Evolutionary conservation across 306 rosid genomes (phyloP).

Genomic region (Arachis hypogaea): DNA sequence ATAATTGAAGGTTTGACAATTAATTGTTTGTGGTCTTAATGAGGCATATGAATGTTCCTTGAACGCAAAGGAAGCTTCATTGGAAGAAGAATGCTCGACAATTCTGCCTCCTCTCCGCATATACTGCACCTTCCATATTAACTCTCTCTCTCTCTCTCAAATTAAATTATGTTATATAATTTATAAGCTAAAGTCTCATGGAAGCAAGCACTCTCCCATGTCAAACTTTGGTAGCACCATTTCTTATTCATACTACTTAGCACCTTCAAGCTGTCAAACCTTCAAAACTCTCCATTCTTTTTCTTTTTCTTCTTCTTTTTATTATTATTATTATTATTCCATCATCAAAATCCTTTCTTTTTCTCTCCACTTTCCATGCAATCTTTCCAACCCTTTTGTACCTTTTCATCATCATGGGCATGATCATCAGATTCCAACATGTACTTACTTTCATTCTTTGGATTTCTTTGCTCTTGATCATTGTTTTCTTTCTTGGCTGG

Average conservation of each 20-base stretch:
- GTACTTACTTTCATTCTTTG: slow-evolving; percentile 52
- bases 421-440: slow-evolving; percentile 42
- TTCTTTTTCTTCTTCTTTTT: slow-evolving; percentile 9
- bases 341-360: slow-evolving; percentile 34
- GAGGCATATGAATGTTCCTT: slow-evolving; percentile 58
- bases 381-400: slow-evolving; percentile 43
- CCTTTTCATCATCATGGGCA: slow-evolving; percentile 44
- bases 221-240: slow-evolving; percentile 55
- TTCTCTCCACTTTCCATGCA: slow-evolving; percentile 51
- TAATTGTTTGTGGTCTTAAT: slow-evolving; percentile 36
- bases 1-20: slow-evolving; percentile 71
- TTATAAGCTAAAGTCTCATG: slow-evolving; percentile 47
- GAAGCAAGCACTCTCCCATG: slow-evolving; percentile 72
- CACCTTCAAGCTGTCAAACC: slow-evolving; percentile 60
- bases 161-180: slow-evolving; percentile 20
- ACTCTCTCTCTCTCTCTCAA: slow-evolving; percentile 26
- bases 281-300: slow-evolving; percentile 38
- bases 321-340: neutral
- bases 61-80: slow-evolving; percentile 89
- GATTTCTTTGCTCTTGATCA: slow-evolving; percentile 45
- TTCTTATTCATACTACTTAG: slow-evolving; percentile 50
- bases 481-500: slow-evolving; percentile 40
- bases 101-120: slow-evolving; percentile 65
- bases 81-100: slow-evolving; percentile 80
- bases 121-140: slow-evolving; percentile 51